These are phyloP conservation scores for Suhomyces yuchorum DNA, from an alignment of 1,139 yeast genomes.

Conservation along the genomic window DNA sequence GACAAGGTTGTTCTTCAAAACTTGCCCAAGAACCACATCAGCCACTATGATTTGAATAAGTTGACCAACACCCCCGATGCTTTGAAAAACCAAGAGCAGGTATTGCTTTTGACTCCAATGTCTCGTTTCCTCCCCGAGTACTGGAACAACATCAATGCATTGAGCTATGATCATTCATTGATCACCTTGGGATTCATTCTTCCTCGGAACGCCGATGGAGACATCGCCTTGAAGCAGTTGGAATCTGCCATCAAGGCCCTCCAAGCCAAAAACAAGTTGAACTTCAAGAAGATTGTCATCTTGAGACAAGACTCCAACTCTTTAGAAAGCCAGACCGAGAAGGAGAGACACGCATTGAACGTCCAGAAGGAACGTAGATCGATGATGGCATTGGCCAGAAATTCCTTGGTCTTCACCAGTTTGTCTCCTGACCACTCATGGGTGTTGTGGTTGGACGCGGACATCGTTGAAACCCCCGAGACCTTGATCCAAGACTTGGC, in stretches of 20 bases:
- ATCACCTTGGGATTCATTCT: constrained; percentile 89
- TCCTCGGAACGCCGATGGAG: constrained; percentile 82
- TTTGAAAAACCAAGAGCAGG: constrained; percentile 73
- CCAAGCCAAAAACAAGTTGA: constrained; percentile 53
- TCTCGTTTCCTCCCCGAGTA: constrained; percentile 80
- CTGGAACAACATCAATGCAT: constrained; percentile 77
- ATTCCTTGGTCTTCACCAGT: constrained; percentile 87
- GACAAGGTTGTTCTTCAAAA: constrained; percentile 57
- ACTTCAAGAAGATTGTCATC: constrained; percentile 80
- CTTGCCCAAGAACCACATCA: constrained; percentile 75
- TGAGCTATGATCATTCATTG: constrained; percentile 81
- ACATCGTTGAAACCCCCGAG: constrained; percentile 83
- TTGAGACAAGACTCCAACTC: constrained; percentile 88
- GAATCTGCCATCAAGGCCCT: constrained; percentile 67
- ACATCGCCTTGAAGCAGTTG: constrained; percentile 65
- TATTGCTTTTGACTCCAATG: constrained; percentile 85
- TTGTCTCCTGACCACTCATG: constrained; percentile 88
- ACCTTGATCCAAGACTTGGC: constrained; percentile 85
- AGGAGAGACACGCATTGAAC: constrained; percentile 67
- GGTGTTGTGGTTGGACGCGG: constrained; percentile 96
- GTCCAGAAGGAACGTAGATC: constrained; percentile 91
- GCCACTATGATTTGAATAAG: constrained; percentile 81
- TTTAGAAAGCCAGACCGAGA: constrained; percentile 66
- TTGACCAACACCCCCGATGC: constrained; percentile 72
- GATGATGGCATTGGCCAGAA: constrained; percentile 92